These are phyloP conservation scores for Diddensiella transvaalensis DNA, from an alignment of 805 yeast species.

Conservation along the genomic window DNA sequence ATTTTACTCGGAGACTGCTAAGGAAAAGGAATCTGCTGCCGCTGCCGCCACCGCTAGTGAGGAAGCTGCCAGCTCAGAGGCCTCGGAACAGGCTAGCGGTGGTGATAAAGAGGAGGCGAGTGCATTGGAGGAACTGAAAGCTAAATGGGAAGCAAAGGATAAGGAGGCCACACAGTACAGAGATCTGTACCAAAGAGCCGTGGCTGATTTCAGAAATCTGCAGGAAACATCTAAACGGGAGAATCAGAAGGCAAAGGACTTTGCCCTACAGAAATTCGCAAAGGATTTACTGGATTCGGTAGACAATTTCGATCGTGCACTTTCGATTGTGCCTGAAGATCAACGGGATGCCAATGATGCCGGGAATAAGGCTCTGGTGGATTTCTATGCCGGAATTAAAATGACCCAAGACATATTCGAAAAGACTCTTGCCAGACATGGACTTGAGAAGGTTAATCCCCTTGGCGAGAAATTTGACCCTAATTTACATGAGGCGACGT, in stretches of 20 bases:
- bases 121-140: constrained; percentile 41
- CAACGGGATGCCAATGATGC: constrained; percentile 36
- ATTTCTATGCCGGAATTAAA: constrained; percentile 80
- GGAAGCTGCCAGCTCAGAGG: constrained; percentile 11
- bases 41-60: constrained; percentile 3
- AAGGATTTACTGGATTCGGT: constrained; percentile 84
- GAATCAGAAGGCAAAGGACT: constrained; percentile 80
- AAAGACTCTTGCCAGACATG: constrained; percentile 77
- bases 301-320: constrained; percentile 86
- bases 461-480: constrained; percentile 85
- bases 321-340: constrained; percentile 53
- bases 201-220: constrained; percentile 89
- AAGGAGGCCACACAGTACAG: constrained; percentile 74
- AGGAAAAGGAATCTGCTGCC: background rate
- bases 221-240: constrained; percentile 89
- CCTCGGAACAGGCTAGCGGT: constrained; percentile 6
- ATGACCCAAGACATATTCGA: constrained; percentile 87
- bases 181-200: constrained; percentile 74
- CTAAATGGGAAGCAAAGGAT: constrained; percentile 51
- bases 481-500: constrained; percentile 87
- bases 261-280: constrained; percentile 88
- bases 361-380: constrained; percentile 60
- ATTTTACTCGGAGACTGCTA: background rate
- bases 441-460: constrained; percentile 77
- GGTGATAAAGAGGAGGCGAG: constrained; percentile 9